phyloP scores from a whole-genome alignment of 2,329 filamentous ascomycete species.

The Aureobasidium sp. region DNA sequence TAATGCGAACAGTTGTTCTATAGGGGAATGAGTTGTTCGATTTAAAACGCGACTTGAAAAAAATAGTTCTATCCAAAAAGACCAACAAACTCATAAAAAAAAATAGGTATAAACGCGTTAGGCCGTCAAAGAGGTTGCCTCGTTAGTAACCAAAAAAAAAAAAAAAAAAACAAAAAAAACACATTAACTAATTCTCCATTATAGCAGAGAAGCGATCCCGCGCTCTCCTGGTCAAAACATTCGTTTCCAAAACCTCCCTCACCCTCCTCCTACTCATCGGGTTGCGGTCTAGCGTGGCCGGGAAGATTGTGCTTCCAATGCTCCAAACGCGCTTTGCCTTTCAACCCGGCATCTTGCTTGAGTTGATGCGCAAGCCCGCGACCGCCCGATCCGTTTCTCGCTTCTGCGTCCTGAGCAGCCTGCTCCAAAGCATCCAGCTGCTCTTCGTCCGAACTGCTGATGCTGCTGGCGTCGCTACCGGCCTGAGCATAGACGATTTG shows the following conservation, averaged over 20 bases:
- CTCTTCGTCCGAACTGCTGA: conserved; percentile 50
- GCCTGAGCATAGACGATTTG: conserved; percentile 46
- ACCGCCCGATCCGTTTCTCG: background rate
- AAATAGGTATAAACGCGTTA: too few relatives aligned
- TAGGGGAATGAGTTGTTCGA: too few relatives aligned
- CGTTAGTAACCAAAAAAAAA: too few relatives aligned
- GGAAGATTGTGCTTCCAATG: conserved; percentile 6
- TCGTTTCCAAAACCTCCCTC: too few relatives aligned
- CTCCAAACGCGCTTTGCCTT: conserved; percentile 1
- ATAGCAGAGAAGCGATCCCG: background rate
- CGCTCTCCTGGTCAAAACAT: background rate
- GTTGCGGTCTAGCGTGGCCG: background rate
- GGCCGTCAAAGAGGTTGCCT: too few relatives aligned
- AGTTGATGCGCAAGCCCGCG: conserved; percentile 9
- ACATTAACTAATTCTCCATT: background rate
- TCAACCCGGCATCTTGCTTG: conserved; percentile 10
- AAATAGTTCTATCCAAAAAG: too few relatives aligned
- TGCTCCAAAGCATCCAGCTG: conserved; percentile 38
- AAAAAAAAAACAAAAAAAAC: background rate
- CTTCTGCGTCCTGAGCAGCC: background rate
- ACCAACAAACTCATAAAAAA: too few relatives aligned
- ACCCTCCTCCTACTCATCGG: too few relatives aligned
- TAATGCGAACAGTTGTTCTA: too few relatives aligned
- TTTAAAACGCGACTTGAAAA: too few relatives aligned
- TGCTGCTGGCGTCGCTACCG: conserved; percentile 34